These are phyloP conservation scores for Beauveria rudraprayagi DNA, from an alignment of 2,329 filamentous ascomycete species.

Conservation along the genomic window DNA sequence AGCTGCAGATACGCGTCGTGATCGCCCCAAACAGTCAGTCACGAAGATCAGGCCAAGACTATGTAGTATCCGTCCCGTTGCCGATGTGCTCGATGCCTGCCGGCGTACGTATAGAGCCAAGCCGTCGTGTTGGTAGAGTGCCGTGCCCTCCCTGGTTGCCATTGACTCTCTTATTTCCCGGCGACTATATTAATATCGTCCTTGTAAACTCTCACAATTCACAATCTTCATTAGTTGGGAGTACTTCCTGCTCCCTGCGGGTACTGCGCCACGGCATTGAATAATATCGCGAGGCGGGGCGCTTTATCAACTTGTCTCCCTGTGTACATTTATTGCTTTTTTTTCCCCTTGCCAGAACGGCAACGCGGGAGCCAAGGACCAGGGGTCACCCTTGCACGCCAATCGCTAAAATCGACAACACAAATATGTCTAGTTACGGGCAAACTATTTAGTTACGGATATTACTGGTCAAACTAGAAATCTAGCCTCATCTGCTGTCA, in stretches of 20 bases:
- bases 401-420: neutral
- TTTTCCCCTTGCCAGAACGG: neutral
- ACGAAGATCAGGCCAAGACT: neutral
- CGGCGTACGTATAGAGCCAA: neutral
- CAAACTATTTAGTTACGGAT: no score
- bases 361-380: neutral
- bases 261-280: neutral
- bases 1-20: slow-evolving; percentile 5
- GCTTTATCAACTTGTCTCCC: neutral
- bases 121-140: no score
- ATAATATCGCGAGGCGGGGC: neutral
- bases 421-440: no score
- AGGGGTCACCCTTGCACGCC: neutral
- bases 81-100: neutral
- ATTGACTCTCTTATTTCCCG: neutral
- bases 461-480: neutral
- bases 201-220: no score
- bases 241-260: neutral
- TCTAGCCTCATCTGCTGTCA: neutral
- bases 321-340: neutral
- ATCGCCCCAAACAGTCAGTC: neutral
- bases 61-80: neutral
- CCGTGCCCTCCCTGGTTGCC: neutral
- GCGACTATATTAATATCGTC: neutral
- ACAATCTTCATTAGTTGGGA: no score